phyloP scores from a whole-genome alignment of 2,329 filamentous ascomycete genomes.

The Aspergillus sp. region DNA sequence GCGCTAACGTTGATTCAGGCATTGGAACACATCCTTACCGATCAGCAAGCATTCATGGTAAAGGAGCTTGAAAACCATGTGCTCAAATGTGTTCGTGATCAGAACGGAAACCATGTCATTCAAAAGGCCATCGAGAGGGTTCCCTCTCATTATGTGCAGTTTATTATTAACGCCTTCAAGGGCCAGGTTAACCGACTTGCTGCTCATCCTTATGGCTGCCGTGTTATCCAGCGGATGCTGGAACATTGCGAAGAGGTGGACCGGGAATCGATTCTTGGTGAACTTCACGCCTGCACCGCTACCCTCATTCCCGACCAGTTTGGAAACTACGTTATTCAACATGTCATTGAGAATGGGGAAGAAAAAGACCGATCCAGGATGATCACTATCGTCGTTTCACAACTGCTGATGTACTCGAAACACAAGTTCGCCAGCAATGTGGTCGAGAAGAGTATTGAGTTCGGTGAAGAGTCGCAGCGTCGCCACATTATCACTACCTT shows the following conservation, averaged over 20 bases:
- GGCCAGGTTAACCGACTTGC: slow-evolving; percentile 71
- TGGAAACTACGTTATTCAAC: slow-evolving; percentile 94
- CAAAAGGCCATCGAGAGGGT: slow-evolving; percentile 87
- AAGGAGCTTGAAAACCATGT: slow-evolving; percentile 76
- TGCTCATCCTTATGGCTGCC: slow-evolving; percentile 79
- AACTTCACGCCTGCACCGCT: slow-evolving; percentile 69
- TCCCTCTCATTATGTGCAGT: slow-evolving; percentile 72
- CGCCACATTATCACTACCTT: slow-evolving; percentile 63
- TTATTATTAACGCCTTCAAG: slow-evolving; percentile 76
- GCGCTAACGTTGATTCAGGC: slow-evolving; percentile 52
- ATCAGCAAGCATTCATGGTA: slow-evolving; percentile 80
- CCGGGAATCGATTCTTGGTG: slow-evolving; percentile 66
- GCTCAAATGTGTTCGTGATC: slow-evolving; percentile 72
- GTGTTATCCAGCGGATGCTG: slow-evolving; percentile 87
- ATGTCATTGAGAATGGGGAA: slow-evolving; percentile 76
- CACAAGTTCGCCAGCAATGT: slow-evolving; percentile 98
- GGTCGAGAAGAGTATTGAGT: slow-evolving; percentile 84
- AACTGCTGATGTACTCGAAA: slow-evolving; percentile 74
- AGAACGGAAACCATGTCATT: slow-evolving; percentile 94
- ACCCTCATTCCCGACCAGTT: slow-evolving; percentile 80
- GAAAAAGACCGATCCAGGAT: slow-evolving; percentile 68
- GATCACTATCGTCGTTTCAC: slow-evolving; percentile 66
- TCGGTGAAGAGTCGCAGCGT: slow-evolving; percentile 65
- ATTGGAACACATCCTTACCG: slow-evolving; percentile 82
- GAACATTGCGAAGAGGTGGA: slow-evolving; percentile 73